Base-by-base conservation (phyloP, 1,139 yeast genomes). In the Suhomyces yuchorum region DNA sequence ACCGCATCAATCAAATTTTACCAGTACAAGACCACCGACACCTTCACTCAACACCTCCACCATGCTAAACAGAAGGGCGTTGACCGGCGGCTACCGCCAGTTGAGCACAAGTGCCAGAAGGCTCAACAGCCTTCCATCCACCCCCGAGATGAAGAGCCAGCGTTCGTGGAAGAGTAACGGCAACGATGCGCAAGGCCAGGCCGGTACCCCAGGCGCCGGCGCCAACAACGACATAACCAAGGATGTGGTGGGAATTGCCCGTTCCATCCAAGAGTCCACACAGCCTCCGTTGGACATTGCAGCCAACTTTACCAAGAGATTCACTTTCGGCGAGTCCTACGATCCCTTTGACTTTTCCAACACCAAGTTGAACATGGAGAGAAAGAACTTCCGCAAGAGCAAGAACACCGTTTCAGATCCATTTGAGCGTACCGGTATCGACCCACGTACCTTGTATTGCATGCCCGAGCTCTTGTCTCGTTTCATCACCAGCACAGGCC, bases 311-410 rank as follows among this genome's bases (percentile, higher is more conserved):
- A 66, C 74, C 33, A 75, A 69, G 52, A 66, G 62, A 42, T 80
- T 82, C 58, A 62, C 62, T 11, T 61, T 63, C 4, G 79, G 78
- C 30, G 69, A 75, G 2, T 73, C 78, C 1, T 85, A 86, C 60
- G 89, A 85, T 56, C 92, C 95, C 43, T 86, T 85, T 68, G 92
- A 86, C 66, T 85, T 86, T 55, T 81, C 88, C 38, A 66, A 79
- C 60, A 80, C 82, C 42, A 80, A 78, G 53, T 59, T 79, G 36
- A 68, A 66, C 57, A 69, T 77, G 67, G 73, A 73, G 53, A 56
- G 61, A 48, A 56, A 67, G 59, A 52, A 55, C 53, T 42, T 49
- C 52, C 51, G 55, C 40, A 49, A 55, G 47, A 54, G 54, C 51
- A 50, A 50, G 33, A 50, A 44, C 38, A 52, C 57, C 48, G 49